Evolutionary conservation across 2,329 filamentous ascomycete species (phyloP).

Genomic region (Setomelanomma holmii): DNA sequence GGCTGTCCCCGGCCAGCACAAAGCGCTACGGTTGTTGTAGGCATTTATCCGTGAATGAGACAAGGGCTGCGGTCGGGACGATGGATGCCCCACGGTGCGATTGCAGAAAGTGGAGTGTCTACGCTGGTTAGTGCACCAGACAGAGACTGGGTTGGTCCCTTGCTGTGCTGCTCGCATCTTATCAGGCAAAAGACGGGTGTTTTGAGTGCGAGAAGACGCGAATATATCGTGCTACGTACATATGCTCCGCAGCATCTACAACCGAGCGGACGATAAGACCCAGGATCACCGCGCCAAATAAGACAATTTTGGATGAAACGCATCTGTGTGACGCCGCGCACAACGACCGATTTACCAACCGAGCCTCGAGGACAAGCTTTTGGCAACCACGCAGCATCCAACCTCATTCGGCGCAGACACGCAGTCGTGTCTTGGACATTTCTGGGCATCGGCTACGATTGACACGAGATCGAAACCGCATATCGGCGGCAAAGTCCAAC

Average conservation of each 20-base stretch:
- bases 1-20: slow-evolving; percentile 8
- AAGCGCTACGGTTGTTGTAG: slow-evolving; percentile 21
- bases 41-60: slow-evolving; percentile 30
- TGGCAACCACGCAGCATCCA: not conserved
- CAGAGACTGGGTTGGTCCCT: not conserved
- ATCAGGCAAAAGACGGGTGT: not conserved
- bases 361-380: not conserved
- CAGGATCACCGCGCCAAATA: not conserved
- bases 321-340: not conserved
- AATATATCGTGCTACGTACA: not conserved
- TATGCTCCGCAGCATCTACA: not conserved
- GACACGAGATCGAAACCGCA: not conserved
- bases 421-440: not conserved
- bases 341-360: not conserved
- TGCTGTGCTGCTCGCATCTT: not conserved
- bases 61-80: slow-evolving; percentile 6
- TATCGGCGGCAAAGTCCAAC: not conserved
- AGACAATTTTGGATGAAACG: not conserved
- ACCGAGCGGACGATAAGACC: not conserved
- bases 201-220: not conserved
- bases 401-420: not conserved
- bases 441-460: slow-evolving; percentile 4
- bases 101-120: slow-evolving; percentile 2
- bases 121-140: not conserved
- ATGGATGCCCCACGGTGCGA: slow-evolving; percentile 21